A percentile compares a stretch with the other conserved stretches of the same genome.
Conservation (phyloP, 2,329 filamentous ascomycete genomes). For the Annulohypoxylon truncatum region DNA sequence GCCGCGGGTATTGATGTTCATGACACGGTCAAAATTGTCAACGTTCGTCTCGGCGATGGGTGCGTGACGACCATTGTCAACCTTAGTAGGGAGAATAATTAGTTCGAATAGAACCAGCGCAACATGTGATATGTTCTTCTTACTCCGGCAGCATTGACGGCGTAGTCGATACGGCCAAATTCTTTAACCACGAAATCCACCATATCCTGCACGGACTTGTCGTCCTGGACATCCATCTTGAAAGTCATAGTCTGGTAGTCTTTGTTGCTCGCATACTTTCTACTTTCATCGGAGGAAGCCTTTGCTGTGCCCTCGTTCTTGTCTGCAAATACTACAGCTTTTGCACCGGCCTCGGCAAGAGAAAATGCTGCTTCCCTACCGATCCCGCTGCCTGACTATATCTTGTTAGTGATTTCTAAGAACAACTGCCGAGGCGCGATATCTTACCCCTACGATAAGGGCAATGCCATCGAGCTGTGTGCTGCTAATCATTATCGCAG, state of each 20-base stretch:
- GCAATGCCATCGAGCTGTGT: conserved; percentile 39
- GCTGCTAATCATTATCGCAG: conserved; percentile 31
- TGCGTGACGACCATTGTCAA: background rate
- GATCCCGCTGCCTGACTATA: conserved; percentile 38
- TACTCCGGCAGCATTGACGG: conserved; percentile 40
- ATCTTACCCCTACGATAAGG: conserved; percentile 34
- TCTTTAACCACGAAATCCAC: conserved; percentile 38
- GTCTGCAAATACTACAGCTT: conserved; percentile 38
- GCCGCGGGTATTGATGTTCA: conserved; percentile 37
- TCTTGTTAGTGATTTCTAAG: no score
- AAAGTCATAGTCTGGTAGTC: conserved; percentile 25
- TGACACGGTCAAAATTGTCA: background rate
- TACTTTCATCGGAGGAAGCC: conserved; percentile 36
- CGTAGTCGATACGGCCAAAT: conserved; percentile 41
- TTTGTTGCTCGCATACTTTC: conserved; percentile 34
- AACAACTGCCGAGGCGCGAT: background rate
- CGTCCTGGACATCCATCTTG: conserved; percentile 36
- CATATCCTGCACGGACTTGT: conserved; percentile 35
- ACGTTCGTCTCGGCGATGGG: background rate
- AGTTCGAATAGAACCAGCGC: no score
- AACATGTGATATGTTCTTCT: no score
- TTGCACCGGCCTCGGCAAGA: conserved; percentile 41
- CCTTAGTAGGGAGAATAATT: no score
- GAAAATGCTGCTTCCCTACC: conserved; percentile 40
- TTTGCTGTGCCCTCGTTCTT: conserved; percentile 37